Evolutionary conservation across 139 green algal genomes (phyloP).

Genomic region (Chlorella sp.): DNA sequence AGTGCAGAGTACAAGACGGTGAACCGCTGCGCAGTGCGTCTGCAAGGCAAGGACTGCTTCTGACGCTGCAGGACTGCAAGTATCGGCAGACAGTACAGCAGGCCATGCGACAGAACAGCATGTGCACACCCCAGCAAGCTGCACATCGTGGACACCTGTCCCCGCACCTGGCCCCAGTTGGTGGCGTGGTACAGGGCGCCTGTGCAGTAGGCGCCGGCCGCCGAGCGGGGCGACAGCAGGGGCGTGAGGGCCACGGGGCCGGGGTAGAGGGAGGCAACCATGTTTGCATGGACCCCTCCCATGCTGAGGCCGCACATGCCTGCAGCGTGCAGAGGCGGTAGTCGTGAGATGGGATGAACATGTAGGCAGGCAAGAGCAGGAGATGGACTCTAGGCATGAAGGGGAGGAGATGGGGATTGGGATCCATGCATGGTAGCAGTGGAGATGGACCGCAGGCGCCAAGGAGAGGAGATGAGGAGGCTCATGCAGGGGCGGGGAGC

Average conservation of each 20-base stretch:
- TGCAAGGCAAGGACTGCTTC: neutral
- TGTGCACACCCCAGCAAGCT: too few relatives aligned
- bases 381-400: too few relatives aligned
- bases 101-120: too few relatives aligned
- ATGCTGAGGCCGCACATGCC: conserved; percentile 86
- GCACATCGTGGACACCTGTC: neutral
- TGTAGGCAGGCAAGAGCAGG: too few relatives aligned
- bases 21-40: neutral
- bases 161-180: conserved; percentile 51
- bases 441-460: too few relatives aligned
- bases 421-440: too few relatives aligned
- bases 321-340: conserved; percentile 1
- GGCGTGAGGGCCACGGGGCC: conserved; percentile 65
- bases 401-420: too few relatives aligned
- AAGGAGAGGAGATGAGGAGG: neutral
- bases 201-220: conserved; percentile 78
- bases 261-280: conserved; percentile 80
- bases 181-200: conserved; percentile 77
- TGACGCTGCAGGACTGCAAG: neutral
- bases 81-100: neutral
- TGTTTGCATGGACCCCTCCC: conserved; percentile 90
- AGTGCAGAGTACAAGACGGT: neutral
- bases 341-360: neutral
- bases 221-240: conserved; percentile 80
- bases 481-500: neutral